Evolutionary conservation across 257 asterid species (phyloP), one percentile per base, ranked within the genome.

Genomic region (Ophiorrhiza pumila): DNA sequence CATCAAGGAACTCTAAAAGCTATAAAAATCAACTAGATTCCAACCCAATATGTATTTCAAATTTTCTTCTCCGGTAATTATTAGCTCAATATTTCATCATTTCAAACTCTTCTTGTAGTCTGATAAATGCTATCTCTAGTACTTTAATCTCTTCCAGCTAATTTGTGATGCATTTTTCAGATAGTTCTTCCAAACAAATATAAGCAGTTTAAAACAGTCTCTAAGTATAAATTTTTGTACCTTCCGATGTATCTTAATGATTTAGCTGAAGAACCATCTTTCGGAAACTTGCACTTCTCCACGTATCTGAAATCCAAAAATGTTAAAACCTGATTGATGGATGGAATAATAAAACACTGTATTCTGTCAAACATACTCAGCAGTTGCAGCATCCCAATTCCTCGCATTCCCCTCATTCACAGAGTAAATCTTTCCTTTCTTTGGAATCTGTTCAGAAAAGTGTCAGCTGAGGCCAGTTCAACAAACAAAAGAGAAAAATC

Each of bases 211-310:
- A 3, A 4, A 49, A 52, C 27, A 25, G 27, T 39, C 3, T 31
- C 50, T 22, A 5, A 8, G n/a, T 56, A 53, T 23, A 34, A 55
- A 58, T 27, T 65, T 71, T 13, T 12, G 77, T 89, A 94, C 99
- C 99, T 94, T 83, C 99, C 99, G 25, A 91, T 85, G 85, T 94
- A 94, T 94, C 99, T 83, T 32, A 94, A 78, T 55, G 99, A 94
- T 82, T 94, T 94, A 65, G 96, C 83, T n/a, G 99, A 77, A 22
- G 98, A 87, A 60, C 98, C 96, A 80, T 91, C 99, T 76, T 73
- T 76, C 0, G 98, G 98, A 76, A 84, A 94, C 84, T 94, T 94
- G 91, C 98, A 94, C 71, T 77, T 87, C 32, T 91, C 93, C 46
- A 90, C 97, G 41, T 81, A 94, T 82, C 99, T 94, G 86, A 72